These are phyloP conservation scores for Petunia axillaris DNA, from an alignment of 257 asterid species.

Conservation along the genomic window DNA sequence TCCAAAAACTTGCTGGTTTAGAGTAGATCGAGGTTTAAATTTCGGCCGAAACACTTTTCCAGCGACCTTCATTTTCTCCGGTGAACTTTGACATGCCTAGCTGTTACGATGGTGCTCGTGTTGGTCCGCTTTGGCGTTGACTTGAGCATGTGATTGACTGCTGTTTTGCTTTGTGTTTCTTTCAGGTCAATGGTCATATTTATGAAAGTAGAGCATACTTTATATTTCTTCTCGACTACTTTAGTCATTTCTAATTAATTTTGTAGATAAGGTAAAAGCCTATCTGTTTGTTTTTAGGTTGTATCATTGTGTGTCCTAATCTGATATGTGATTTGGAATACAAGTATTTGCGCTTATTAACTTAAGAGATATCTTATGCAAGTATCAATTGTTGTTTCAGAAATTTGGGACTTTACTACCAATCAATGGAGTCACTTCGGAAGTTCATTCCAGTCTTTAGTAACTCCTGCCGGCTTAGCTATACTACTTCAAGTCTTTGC, in stretches of 20 bases:
- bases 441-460: background rate
- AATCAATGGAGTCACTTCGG: conserved; percentile 7
- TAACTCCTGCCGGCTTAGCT: background rate
- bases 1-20: no score
- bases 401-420: background rate
- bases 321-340: conserved; percentile 10
- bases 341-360: background rate
- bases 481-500: conserved; percentile 5
- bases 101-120: no score
- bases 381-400: background rate
- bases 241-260: background rate
- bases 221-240: background rate
- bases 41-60: no score
- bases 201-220: background rate
- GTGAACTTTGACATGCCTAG: no score
- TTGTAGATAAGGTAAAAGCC: background rate
- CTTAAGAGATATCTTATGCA: background rate
- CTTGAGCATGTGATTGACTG: background rate
- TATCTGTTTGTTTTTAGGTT: background rate
- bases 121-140: no score
- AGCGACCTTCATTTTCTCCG: no score
- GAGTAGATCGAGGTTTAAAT: no score
- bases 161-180: background rate
- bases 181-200: conserved; percentile 4
- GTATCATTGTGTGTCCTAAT: background rate